Conservation (phyloP, 2,329 filamentous ascomycete genomes). For the Elsinoe perseae region DNA sequence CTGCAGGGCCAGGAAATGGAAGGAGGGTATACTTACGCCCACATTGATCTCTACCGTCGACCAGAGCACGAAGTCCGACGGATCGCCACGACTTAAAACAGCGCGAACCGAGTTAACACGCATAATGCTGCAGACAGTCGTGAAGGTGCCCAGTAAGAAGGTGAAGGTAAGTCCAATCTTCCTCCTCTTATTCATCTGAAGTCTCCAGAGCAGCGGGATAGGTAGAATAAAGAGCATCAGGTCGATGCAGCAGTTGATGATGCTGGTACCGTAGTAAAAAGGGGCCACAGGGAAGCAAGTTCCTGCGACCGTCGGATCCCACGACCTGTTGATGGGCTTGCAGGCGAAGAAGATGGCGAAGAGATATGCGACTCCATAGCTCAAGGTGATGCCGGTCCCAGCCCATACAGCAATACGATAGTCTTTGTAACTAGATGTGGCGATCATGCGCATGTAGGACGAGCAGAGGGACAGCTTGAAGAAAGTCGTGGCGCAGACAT, state of each 20-base stretch:
- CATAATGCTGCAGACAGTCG: conserved; percentile 2
- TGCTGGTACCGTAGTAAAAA: conserved; percentile 9
- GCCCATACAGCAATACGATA: neutral
- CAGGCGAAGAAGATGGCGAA: conserved; percentile 14
- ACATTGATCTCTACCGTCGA: conserved; percentile 14
- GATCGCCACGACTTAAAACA: neutral
- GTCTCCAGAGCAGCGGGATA: neutral
- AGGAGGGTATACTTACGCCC: conserved; percentile 7
- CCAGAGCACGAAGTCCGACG: conserved; percentile 8
- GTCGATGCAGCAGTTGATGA: conserved; percentile 8
- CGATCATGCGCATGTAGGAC: conserved; percentile 1
- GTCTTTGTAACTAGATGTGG: neutral
- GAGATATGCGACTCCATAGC: neutral
- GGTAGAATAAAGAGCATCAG: conserved; percentile 6
- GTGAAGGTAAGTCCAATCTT: conserved; percentile 4
- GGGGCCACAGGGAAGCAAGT: conserved; percentile 1
- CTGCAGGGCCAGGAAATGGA: neutral
- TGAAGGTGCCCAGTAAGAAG: conserved; percentile 1
- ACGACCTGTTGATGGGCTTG: neutral
- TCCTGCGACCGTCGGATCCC: neutral
- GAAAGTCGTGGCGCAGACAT: neutral
- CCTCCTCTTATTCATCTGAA: conserved; percentile 1
- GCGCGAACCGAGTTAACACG: neutral
- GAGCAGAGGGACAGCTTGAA: conserved; percentile 11
- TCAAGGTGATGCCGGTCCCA: neutral